Conservation (phyloP, 345 rosid species). For the Carallia brachiata region DNA sequence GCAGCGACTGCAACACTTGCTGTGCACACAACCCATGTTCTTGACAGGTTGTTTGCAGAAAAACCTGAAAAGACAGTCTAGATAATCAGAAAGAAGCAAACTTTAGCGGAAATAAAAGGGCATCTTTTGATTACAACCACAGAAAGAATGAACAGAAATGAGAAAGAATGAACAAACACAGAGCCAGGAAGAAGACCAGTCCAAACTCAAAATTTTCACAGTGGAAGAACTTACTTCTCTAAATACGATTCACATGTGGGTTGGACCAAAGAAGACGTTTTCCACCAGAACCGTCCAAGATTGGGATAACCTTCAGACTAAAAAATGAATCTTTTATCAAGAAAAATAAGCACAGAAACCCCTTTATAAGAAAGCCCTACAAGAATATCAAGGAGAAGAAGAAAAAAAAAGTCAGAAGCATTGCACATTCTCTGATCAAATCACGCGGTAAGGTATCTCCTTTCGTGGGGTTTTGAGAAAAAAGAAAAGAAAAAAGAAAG, state of each 20-base stretch:
- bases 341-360: background rate
- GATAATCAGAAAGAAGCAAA: constrained; percentile 1
- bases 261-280: constrained; percentile 7
- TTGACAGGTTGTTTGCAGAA: constrained; percentile 12
- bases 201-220: background rate
- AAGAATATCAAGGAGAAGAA: background rate
- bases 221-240: background rate
- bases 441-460: constrained; percentile 5
- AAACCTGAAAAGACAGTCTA: background rate
- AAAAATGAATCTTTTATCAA: constrained; percentile 5
- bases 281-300: constrained; percentile 1
- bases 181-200: constrained; percentile 10
- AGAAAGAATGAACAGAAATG: background rate
- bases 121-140: constrained; percentile 21
- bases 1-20: constrained; percentile 70
- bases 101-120: constrained; percentile 22
- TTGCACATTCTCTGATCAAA: constrained; percentile 10
- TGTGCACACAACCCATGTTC: constrained; percentile 82
- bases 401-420: constrained; percentile 22
- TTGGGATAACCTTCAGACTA: constrained; percentile 2
- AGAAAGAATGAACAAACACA: constrained; percentile 17
- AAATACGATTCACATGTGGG: constrained; percentile 10
- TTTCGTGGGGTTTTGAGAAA: constrained; percentile 3
- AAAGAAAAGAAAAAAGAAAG: background rate
- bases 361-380: background rate